Base-by-base conservation (phyloP, 495 filamentous ascomycete genomes). In the Oidiodendron maius region DNA sequence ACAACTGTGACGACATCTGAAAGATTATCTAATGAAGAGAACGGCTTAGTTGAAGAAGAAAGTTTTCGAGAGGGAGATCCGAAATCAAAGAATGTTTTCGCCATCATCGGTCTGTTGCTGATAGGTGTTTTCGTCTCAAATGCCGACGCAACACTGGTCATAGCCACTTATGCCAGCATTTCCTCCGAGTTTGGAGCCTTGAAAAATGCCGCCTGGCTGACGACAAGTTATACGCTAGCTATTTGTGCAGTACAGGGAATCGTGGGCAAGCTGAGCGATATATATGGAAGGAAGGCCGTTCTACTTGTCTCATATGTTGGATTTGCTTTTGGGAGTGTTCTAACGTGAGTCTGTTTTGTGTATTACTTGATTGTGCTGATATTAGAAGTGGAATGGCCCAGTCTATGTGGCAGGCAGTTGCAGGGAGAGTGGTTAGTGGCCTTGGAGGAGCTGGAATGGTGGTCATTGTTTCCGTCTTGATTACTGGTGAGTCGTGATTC, bases 361-460 rank as follows among this genome's bases (percentile, higher is more conserved):
- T 87, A 2, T 59, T 91, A n/a, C n/a, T n/a, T n/a, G n/a, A n/a
- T n/a, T n/a, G n/a, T n/a, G n/a, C n/a, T n/a, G n/a, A n/a, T n/a
- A 32, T 36, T 18, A 37, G 26, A 12, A 34, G 47, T 63, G 68
- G 5, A 80, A 84, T 54, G 76, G 82, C n/a, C n/a, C 57, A 46
- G 87, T 13, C 35, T 37, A 37, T 37, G 35, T 37, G 35, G 35
- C 4, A 37, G 18, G 35, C 18, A 13, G 18, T 37, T 15, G 35
- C 35, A 15, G 35, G 35, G 35, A 37, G 35, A 17, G 18, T 37
- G 18, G 35, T 37, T 13, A 37, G 35, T 37, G 28, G 89, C 4
- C 80, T 91, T 50, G 89, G 88, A 10, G 89, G 87, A 17, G 89
- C 86, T 21, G 89, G 89, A 17, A 91, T 94, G 87, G 88, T 82